Percentiles rank a stretch among this genome's conserved stretches.
These are phyloP conservation scores for Dothistroma pini DNA, from an alignment of 2,329 filamentous ascomycete species.

Conservation along the genomic window DNA sequence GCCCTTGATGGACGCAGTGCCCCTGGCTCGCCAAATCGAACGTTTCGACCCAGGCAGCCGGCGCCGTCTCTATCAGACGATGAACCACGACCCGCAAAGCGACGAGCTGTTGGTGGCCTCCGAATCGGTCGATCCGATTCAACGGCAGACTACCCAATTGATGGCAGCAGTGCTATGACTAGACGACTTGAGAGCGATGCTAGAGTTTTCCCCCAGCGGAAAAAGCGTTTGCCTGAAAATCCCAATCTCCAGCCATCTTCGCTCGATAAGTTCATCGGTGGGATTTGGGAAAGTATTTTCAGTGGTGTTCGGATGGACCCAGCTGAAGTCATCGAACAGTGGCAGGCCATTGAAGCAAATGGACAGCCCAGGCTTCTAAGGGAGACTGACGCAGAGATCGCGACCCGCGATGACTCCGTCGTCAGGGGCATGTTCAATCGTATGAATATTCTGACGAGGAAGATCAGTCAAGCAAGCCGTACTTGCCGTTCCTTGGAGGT, in stretches of 20 bases:
- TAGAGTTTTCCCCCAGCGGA: constrained; percentile 27
- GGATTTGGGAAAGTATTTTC: constrained; percentile 51
- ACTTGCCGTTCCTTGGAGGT: constrained; percentile 57
- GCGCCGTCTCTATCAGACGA: constrained; percentile 7
- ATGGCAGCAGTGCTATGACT: constrained; percentile 10
- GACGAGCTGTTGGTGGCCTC: constrained; percentile 35
- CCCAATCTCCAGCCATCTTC: constrained; percentile 47
- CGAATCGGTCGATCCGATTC: constrained; percentile 25
- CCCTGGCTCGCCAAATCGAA: constrained; percentile 6
- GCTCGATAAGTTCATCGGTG: constrained; percentile 47
- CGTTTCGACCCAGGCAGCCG: constrained; percentile 9
- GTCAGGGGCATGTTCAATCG: constrained; percentile 36
- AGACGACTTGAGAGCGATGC: constrained; percentile 24
- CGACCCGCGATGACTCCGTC: constrained; percentile 17
- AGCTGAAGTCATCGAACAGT: constrained; percentile 35
- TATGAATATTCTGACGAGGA: constrained; percentile 44
- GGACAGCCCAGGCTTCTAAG: constrained; percentile 28
- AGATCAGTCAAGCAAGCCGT: constrained; percentile 49
- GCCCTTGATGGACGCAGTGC: not conserved
- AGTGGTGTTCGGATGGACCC: constrained; percentile 42
- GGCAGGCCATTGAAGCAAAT: constrained; percentile 32
- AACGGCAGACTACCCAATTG: constrained; percentile 1
- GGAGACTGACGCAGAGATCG: constrained; percentile 22
- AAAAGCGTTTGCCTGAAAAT: constrained; percentile 34
- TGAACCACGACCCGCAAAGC: constrained; percentile 41